Conservation (phyloP, 2,329 filamentous ascomycete genomes). For the Pleomassaria siparia region DNA sequence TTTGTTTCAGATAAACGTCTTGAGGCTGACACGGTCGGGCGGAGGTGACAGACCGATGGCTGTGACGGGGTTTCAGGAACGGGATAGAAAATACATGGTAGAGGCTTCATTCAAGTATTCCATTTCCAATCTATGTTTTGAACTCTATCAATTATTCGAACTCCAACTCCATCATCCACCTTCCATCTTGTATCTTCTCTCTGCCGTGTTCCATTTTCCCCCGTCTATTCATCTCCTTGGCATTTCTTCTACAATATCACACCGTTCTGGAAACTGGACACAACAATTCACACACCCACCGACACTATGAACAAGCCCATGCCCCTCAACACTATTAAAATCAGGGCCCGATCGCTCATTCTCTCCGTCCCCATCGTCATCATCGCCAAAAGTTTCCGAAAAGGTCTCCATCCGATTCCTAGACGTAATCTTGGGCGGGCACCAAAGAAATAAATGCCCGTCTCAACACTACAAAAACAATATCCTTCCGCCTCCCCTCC, state of each 20-base stretch:
- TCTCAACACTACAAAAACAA: constrained; percentile 2
- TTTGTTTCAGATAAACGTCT: too few relatives aligned
- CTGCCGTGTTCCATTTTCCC: too few relatives aligned
- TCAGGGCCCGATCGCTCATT: constrained; percentile 1
- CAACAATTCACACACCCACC: background rate
- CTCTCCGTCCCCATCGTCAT: constrained; percentile 5
- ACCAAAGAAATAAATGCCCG: constrained; percentile 7
- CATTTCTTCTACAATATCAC: background rate
- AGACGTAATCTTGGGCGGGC: constrained; percentile 6
- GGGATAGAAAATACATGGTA: too few relatives aligned
- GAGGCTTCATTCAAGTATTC: too few relatives aligned
- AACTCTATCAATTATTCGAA: too few relatives aligned
- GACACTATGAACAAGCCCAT: background rate
- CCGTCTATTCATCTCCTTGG: background rate
- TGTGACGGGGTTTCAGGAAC: too few relatives aligned
- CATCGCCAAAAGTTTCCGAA: constrained; percentile 3
- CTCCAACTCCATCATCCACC: too few relatives aligned
- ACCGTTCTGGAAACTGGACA: too few relatives aligned
- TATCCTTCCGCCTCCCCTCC: constrained; percentile 6
- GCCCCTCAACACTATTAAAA: constrained; percentile 4
- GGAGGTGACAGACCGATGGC: too few relatives aligned
- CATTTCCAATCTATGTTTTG: too few relatives aligned
- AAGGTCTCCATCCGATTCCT: constrained; percentile 4
- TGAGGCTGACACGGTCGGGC: too few relatives aligned
- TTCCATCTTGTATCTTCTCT: too few relatives aligned